Evolutionary conservation across 176 grass and related monocot species (phyloP).

Genomic region (Hordeum marinum): DNA sequence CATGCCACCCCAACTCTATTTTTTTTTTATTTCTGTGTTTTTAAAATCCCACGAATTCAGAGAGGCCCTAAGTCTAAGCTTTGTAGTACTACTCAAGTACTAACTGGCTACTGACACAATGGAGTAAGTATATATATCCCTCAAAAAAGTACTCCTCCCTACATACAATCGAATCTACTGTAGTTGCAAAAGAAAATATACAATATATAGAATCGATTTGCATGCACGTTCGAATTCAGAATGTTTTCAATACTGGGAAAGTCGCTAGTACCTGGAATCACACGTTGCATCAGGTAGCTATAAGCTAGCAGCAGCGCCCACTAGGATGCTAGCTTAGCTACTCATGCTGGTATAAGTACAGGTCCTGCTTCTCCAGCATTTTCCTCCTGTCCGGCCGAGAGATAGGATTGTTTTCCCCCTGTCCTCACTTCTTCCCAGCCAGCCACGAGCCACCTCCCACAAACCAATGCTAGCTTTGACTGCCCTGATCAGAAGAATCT

Average conservation of each 20-base stretch:
- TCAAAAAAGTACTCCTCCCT: not conserved
- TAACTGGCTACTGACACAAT: not conserved
- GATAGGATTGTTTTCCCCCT: conserved; percentile 5
- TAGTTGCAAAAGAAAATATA: conserved; percentile 1
- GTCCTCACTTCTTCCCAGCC: conserved; percentile 10
- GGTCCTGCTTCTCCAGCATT: not conserved
- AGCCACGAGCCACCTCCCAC: conserved; percentile 19
- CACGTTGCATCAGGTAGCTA: conserved; percentile 4
- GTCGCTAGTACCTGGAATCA: not conserved
- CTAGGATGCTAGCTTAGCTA: not conserved
- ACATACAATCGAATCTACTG: not conserved
- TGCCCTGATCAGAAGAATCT: conserved; percentile 34
- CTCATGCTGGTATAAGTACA: conserved; percentile 15
- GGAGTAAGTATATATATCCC: not conserved
- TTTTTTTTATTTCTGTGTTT: too few relatives aligned
- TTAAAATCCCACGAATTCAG: too few relatives aligned
- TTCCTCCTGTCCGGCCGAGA: not conserved
- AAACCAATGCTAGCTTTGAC: conserved; percentile 24
- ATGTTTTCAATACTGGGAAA: conserved; percentile 3
- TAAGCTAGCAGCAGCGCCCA: not conserved
- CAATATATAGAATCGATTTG: conserved; percentile 5
- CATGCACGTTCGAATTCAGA: conserved; percentile 15
- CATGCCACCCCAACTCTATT: too few relatives aligned
- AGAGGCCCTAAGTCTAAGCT: not conserved
- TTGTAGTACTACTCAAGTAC: too few relatives aligned